phyloP scores from a whole-genome alignment of 2,329 filamentous ascomycete genomes.

The Alternaria triticina region DNA sequence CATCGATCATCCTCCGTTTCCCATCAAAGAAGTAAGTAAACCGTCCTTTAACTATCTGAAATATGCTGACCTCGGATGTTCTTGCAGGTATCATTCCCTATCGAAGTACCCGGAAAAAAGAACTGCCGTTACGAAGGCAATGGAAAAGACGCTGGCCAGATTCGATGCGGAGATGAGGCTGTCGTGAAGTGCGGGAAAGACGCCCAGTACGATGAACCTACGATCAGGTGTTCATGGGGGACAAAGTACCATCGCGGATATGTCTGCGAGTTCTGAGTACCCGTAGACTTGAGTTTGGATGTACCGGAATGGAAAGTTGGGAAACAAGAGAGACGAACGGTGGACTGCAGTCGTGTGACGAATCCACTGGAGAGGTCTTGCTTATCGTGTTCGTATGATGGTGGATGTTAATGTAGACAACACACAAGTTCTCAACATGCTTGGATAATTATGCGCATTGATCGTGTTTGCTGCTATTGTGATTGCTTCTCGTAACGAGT shows the following conservation, averaged over 20 bases:
- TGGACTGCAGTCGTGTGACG: background rate
- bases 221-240: background rate
- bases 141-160: background rate
- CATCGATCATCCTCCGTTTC: background rate
- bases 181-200: background rate
- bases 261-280: background rate
- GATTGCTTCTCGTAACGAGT: background rate
- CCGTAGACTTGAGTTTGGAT: background rate
- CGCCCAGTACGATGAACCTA: background rate
- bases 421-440: background rate
- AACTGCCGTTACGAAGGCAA: background rate
- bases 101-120: background rate
- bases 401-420: background rate
- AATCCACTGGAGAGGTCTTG: too few relatives aligned
- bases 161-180: background rate
- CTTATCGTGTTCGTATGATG: background rate
- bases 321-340: background rate
- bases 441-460: background rate
- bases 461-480: background rate
- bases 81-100: background rate
- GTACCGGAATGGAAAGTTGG: too few relatives aligned
- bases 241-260: background rate
- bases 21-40: background rate
- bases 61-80: background rate
- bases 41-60: background rate